Evolutionary conservation across 371 early-diverging fungal genomes (phyloP), one percentile per base, ranked within the genome.

Genomic region (Mucor piriformis): DNA sequence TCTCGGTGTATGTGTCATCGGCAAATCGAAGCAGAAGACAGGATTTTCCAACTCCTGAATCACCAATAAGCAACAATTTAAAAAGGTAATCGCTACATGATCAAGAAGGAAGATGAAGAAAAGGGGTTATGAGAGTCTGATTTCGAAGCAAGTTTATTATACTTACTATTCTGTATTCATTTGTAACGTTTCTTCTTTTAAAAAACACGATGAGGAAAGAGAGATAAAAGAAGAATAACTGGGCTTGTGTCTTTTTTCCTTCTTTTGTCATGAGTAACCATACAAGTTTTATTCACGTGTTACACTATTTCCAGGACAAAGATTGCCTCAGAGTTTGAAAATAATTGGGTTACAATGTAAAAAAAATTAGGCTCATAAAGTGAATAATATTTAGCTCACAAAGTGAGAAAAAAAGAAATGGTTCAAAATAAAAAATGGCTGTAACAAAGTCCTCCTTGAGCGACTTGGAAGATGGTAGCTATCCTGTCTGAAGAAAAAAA

Each of bases 21-120:
- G 97, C 96, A 75, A 98, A 99, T 70, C 99, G 93, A 33, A 95
- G 88, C 63, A 99, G 85, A 53, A 99, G 83, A 75, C 98, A 98
- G 57, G 95, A 95, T 84, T 99, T 99, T 57, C 99, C 99, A 34
- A 99, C 99, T 66, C 96, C 99, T 69, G 93, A 93, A 84, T 99
- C 98, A 38, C 99, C 99, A 81, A 99, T 98, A 44, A 99, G 87
- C 67, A 99, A 86, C 33, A 99, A 90, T 84, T 99, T 99, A 80
- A 99, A 98, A 51, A 99, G 86, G 72, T 98, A 98, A 72, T 99
- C 95, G 85, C 91, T 92, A 74, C 24, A 40, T 32, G 20, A 37
- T 34, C 24, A 23, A 25, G 23, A 33, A 2, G 16, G 50, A 49
- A 21, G 61, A 24, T 32, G 6, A 37, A 37, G 12, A 37, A 37